A percentile compares a stretch with the other conserved stretches of the same genome.
Conservation (phyloP, 2,329 filamentous ascomycete species). For the Pseudogymnoascus sp. region DNA sequence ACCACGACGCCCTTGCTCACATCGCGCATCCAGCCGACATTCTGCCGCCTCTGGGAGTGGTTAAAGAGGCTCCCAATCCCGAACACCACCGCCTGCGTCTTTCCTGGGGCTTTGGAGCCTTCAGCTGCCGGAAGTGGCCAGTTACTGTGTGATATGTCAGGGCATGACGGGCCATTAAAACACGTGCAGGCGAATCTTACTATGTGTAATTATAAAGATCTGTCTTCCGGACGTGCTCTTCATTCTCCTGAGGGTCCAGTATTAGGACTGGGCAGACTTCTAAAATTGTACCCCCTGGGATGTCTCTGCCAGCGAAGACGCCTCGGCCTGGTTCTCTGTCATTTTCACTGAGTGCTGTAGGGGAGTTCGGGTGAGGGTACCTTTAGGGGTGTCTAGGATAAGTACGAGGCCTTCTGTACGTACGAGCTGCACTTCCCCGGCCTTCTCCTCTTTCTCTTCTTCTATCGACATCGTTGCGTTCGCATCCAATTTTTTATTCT, state of each 20-base stretch:
- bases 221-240: conserved; percentile 40
- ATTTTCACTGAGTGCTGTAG: background rate
- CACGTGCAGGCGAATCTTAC: conserved; percentile 27
- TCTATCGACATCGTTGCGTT: conserved; percentile 7
- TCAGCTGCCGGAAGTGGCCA: conserved; percentile 23
- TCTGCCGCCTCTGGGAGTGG: conserved; percentile 42
- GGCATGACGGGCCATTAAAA: background rate
- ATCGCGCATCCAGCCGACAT: conserved; percentile 48
- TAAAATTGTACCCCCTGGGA: conserved; percentile 39
- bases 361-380: conserved; percentile 23
- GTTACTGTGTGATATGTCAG: conserved; percentile 19
- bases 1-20: conserved; percentile 36
- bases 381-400: conserved; percentile 42
- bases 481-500: background rate
- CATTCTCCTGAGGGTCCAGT: conserved; percentile 39
- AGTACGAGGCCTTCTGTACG: conserved; percentile 36
- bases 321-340: conserved; percentile 37
- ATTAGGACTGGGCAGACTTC: conserved; percentile 46
- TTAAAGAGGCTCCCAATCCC: conserved; percentile 53
- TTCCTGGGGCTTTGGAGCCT: conserved; percentile 20
- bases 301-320: conserved; percentile 39
- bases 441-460: background rate
- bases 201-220: conserved; percentile 49
- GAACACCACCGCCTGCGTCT: conserved; percentile 44
- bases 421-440: conserved; percentile 27